A percentile compares a stretch with the other conserved stretches of the same genome.
phyloP scores from a whole-genome alignment of 2,329 filamentous ascomycete genomes.

The Penicillium sp. region DNA sequence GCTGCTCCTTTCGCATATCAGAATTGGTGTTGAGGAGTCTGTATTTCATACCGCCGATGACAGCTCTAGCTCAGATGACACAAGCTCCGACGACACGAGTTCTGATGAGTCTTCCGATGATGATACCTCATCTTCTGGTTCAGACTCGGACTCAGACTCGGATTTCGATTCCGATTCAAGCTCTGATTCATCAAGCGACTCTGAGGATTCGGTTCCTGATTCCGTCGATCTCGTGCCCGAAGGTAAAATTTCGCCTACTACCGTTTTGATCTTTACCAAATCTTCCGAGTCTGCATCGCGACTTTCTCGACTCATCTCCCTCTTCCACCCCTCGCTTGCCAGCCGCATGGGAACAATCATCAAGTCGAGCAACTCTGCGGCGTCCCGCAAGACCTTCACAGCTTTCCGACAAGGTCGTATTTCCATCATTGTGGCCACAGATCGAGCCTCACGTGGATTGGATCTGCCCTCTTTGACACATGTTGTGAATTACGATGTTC shows the following conservation, averaged over 20 bases:
- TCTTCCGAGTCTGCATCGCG: constrained; percentile 87
- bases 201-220: constrained; percentile 27
- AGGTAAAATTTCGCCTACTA: constrained; percentile 31
- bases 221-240: constrained; percentile 24
- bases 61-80: constrained; percentile 29
- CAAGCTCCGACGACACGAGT: constrained; percentile 35
- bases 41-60: constrained; percentile 9
- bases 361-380: constrained; percentile 72
- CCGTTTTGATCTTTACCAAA: constrained; percentile 80
- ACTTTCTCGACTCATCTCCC: constrained; percentile 72
- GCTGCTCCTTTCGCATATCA: constrained; percentile 57
- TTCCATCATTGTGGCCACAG: constrained; percentile 81
- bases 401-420: constrained; percentile 65
- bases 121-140: constrained; percentile 27
- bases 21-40: constrained; percentile 18
- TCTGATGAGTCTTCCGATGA: constrained; percentile 36
- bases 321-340: constrained; percentile 63
- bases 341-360: constrained; percentile 68
- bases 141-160: constrained; percentile 14
- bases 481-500: constrained; percentile 93
- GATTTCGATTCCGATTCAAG: constrained; percentile 16
- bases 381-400: constrained; percentile 65
- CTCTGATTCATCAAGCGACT: constrained; percentile 31
- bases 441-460: constrained; percentile 88
- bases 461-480: constrained; percentile 78